Conservation (phyloP, 2,329 filamentous ascomycete genomes). For the Sporothrix globosa region DNA sequence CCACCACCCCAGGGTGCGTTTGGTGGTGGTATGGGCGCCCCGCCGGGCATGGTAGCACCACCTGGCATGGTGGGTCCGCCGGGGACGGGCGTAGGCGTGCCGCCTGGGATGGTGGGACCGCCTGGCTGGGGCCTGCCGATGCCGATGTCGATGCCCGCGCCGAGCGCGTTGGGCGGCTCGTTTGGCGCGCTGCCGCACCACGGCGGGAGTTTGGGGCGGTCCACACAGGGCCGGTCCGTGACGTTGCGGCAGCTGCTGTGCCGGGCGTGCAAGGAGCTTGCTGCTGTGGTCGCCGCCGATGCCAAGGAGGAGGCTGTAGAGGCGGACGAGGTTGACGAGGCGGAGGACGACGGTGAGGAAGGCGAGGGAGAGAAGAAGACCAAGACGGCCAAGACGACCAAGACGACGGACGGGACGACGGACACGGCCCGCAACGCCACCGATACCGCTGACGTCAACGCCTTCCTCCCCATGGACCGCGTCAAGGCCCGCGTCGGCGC, state of each 20-base stretch:
- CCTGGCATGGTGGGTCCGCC: slow-evolving; percentile 23
- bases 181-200: slow-evolving; percentile 37
- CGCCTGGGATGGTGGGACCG: background rate
- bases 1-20: slow-evolving; percentile 18
- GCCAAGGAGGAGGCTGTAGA: slow-evolving; percentile 32
- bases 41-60: slow-evolving; percentile 1
- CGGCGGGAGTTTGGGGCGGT: slow-evolving; percentile 46
- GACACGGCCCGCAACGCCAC: too few relatives aligned
- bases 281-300: slow-evolving; percentile 47
- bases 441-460: background rate
- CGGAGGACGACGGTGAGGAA: background rate
- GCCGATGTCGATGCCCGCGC: slow-evolving; percentile 12
- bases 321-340: too few relatives aligned
- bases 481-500: slow-evolving; percentile 68
- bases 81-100: background rate
- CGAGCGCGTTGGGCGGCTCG: background rate
- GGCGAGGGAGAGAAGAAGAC: slow-evolving; percentile 36
- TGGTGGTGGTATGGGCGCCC: slow-evolving; percentile 7
- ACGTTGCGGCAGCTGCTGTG: slow-evolving; percentile 74
- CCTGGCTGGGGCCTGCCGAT: slow-evolving; percentile 17
- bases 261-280: slow-evolving; percentile 71
- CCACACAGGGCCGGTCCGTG: slow-evolving; percentile 65
- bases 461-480: slow-evolving; percentile 68
- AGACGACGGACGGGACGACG: slow-evolving; percentile 43
- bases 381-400: slow-evolving; percentile 43